A percentile compares a stretch with the other conserved stretches of the same genome.
Evolutionary conservation across 169 alveolate species (phyloP).

Genomic region (Plasmodium reichenowi): DNA sequence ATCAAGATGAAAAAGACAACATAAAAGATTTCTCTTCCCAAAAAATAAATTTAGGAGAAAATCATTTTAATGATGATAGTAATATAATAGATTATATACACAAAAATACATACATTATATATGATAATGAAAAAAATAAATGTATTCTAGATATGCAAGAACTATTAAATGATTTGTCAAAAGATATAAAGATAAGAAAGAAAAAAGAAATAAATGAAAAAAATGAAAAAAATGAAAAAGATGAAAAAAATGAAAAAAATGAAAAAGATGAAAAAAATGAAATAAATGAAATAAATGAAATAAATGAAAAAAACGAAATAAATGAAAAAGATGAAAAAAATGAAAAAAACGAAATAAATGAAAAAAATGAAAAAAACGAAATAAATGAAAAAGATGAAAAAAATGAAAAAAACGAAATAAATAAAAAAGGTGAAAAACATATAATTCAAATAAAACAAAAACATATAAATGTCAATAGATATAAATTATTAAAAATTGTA

Average conservation of each 20-base stretch:
- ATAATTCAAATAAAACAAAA: slow-evolving; percentile 16
- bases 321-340: neutral
- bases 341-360: neutral
- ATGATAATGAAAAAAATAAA: slow-evolving; percentile 53
- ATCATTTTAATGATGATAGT: neutral
- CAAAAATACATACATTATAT: slow-evolving; percentile 27
- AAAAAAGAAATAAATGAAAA: neutral
- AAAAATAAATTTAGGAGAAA: neutral
- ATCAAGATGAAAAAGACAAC: neutral
- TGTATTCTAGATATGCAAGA: slow-evolving; percentile 44
- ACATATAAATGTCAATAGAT: slow-evolving; percentile 23
- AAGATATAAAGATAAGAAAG: neutral
- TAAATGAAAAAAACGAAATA: neutral
- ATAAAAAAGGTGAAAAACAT: neutral
- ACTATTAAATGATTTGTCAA: slow-evolving; percentile 9
- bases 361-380: neutral
- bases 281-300: too few relatives aligned
- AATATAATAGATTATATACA: neutral
- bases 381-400: too few relatives aligned
- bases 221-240: neutral
- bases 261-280: too few relatives aligned
- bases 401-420: neutral
- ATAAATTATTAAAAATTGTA: slow-evolving; percentile 22
- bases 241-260: neutral
- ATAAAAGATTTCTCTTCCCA: neutral